phyloP scores from a whole-genome alignment of 805 yeast species.

The Saturnispora galanensis region DNA sequence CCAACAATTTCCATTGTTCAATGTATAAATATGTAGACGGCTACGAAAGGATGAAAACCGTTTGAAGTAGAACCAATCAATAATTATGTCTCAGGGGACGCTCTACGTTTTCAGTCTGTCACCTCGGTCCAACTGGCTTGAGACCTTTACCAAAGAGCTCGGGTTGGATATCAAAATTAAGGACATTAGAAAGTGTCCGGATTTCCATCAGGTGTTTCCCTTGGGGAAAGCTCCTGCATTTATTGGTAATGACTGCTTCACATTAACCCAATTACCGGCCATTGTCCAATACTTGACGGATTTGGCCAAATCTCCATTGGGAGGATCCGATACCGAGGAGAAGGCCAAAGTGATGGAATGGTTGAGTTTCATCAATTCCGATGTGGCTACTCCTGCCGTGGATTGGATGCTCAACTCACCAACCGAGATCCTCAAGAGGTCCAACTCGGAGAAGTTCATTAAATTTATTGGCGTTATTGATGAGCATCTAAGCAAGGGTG shows the following conservation, averaged over 20 bases:
- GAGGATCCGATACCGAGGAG: slow-evolving; percentile 52
- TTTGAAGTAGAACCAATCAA: slow-evolving; percentile 16
- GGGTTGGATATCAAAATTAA: slow-evolving; percentile 45
- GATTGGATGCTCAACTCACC: not conserved
- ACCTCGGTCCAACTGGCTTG: slow-evolving; percentile 29
- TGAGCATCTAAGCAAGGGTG: slow-evolving; percentile 5
- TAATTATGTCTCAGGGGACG: slow-evolving; percentile 12
- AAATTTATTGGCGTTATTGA: not conserved
- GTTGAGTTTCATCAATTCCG: slow-evolving; percentile 66
- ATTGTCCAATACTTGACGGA: slow-evolving; percentile 36
- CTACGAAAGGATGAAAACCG: not conserved
- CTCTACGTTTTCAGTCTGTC: slow-evolving; percentile 14
- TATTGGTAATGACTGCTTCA: slow-evolving; percentile 53
- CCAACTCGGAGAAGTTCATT: not conserved
- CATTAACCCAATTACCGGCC: slow-evolving; percentile 58
- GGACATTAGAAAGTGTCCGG: slow-evolving; percentile 30
- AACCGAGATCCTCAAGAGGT: slow-evolving; percentile 8
- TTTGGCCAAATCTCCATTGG: slow-evolving; percentile 31
- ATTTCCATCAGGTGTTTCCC: slow-evolving; percentile 46
- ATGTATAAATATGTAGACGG: not conserved
- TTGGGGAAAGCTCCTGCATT: slow-evolving; percentile 55
- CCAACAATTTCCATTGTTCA: not conserved
- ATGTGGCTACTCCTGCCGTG: slow-evolving; percentile 19
- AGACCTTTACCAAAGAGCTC: slow-evolving; percentile 43
- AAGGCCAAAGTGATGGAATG: slow-evolving; percentile 59